These are phyloP conservation scores for Cantharellus anzutake DNA, from an alignment of 768 basidiomycete species.

Conservation along the genomic window DNA sequence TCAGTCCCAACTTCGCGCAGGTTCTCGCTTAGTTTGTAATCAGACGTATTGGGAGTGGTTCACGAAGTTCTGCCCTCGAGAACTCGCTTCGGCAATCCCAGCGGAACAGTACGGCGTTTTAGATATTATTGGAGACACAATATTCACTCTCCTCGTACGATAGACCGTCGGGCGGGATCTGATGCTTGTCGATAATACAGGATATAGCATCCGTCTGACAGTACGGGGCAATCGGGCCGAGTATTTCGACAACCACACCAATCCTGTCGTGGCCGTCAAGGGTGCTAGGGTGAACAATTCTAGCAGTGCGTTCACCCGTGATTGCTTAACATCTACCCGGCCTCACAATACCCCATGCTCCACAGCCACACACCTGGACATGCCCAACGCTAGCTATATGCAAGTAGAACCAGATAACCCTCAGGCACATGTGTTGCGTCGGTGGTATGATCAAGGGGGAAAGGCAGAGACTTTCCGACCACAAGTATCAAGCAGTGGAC, in stretches of 20 bases:
- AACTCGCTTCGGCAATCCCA: conserved; percentile 51
- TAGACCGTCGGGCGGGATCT: conserved; percentile 83
- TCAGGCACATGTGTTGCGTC: conserved; percentile 70
- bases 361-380: conserved; percentile 64
- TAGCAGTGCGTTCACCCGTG: conserved; percentile 32
- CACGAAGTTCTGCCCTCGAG: conserved; percentile 52
- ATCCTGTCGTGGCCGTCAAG: conserved; percentile 80
- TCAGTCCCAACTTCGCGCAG: neutral
- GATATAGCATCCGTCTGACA: conserved; percentile 62
- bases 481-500: conserved; percentile 27
- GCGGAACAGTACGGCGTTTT: conserved; percentile 41
- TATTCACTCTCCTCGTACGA: neutral
- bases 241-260: conserved; percentile 32
- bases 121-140: neutral
- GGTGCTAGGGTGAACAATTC: conserved; percentile 87
- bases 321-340: neutral
- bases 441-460: conserved; percentile 79
- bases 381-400: conserved; percentile 66
- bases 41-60: conserved; percentile 78
- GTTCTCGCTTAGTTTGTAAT: neutral
- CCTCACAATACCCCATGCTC: neutral
- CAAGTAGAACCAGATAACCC: conserved; percentile 77
- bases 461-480: conserved; percentile 45
- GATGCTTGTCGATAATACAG: conserved; percentile 67
- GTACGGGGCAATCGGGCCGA: conserved; percentile 95